These are phyloP conservation scores for Aspergillus sp. DNA, from an alignment of 2,329 filamentous ascomycete species.

Conservation along the genomic window DNA sequence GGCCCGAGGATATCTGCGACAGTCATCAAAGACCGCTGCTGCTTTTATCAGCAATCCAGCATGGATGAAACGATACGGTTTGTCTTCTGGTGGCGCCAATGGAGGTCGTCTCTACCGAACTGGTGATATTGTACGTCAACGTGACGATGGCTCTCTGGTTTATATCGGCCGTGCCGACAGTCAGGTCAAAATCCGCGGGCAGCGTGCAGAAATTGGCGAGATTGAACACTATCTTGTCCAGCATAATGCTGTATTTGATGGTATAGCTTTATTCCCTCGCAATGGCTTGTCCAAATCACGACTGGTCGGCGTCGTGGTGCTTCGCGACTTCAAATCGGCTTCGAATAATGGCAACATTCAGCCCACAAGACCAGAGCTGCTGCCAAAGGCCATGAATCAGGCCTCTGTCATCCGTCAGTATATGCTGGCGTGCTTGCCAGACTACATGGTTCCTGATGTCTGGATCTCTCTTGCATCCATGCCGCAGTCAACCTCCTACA, in stretches of 20 bases:
- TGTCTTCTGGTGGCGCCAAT: not conserved
- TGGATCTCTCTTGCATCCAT: constrained; percentile 6
- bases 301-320: too few species aligned
- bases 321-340: too few species aligned
- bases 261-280: too few species aligned
- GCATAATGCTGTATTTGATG: too few species aligned
- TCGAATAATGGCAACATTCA: too few species aligned
- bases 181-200: constrained; percentile 4
- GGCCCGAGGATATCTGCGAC: too few species aligned
- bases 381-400: too few species aligned
- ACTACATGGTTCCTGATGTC: constrained; percentile 9
- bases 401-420: too few species aligned
- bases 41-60: not conserved
- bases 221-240: not conserved
- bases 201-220: constrained; percentile 2
- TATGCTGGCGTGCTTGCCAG: constrained; percentile 1
- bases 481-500: constrained; percentile 5
- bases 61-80: not conserved
- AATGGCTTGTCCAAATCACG: too few species aligned
- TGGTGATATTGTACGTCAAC: not conserved
- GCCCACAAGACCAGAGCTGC: too few species aligned
- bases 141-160: constrained; percentile 1
- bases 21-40: not conserved
- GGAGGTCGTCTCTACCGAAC: not conserved
- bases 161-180: constrained; percentile 2